Base-by-base conservation (phyloP, 208 protist genomes). In the Leishmania guyanensis region DNA sequence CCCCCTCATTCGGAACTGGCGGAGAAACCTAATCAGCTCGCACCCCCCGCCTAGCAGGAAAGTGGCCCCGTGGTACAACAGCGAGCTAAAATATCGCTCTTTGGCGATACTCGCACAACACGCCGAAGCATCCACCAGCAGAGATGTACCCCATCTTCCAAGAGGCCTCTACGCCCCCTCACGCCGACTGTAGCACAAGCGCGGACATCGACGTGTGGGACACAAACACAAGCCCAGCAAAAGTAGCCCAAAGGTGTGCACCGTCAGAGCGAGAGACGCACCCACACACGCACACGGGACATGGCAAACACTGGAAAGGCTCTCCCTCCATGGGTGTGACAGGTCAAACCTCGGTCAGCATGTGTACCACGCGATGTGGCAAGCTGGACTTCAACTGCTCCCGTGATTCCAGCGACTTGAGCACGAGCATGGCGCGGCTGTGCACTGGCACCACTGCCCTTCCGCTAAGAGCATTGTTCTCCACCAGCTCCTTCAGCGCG, bases 361-460 rank as follows among this genome's bases (percentile, higher is more conserved):
- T 93, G 81, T 96, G 92, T 54, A 96, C 91, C 56, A 94, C 91
- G 66, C 92, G 89, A 65, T 96, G 91, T 22, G 90, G 92, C 56
- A 94, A 74, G n/a, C 77, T 72, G 6, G 88, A 77, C 80, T 91
- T 94, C 8, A 96, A 78, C 78, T 87, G 75, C 78, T 91, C 90
- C 9, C 92, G 87, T 20, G 77, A 72, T 60, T 87, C 73, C 12
- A 77, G 43, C 3, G 89, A 88, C 50, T 87, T 48, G 33, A 96
- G 58, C 29, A 94, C 80, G 56, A 96, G 83, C 8, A 89, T 62
- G 20, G 84, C 92, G 60, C 87, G 88, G 0, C 82, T 84, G n/a
- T 86, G 85, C 46, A 64, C 51, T 20, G 85, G 88, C 53, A 93
- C 81, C 69, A 96, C 84, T 29, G 43, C 50, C 12, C 82, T 73